A percentile compares a stretch with the other conserved stretches of the same genome.
phyloP scores from a whole-genome alignment of 75 land plant genomes.

The Selaginella moellendorffii region DNA sequence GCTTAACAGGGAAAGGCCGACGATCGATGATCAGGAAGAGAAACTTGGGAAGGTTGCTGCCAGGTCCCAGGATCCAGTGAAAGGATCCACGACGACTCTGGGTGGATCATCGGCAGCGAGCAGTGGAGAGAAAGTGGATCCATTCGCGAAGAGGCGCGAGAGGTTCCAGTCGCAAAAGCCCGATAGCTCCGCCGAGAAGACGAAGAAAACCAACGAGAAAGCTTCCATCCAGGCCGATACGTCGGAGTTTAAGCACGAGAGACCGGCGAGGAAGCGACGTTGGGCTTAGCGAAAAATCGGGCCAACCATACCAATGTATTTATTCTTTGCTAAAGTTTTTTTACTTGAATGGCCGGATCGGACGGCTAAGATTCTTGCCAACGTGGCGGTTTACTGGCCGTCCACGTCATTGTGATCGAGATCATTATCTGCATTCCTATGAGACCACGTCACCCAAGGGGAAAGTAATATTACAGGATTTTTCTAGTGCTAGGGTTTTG shows the following conservation, averaged over 20 bases:
- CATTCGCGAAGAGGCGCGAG: neutral
- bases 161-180: neutral
- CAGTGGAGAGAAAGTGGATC: neutral
- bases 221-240: neutral
- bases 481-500: no score
- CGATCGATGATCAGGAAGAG: neutral
- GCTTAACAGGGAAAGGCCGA: neutral
- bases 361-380: no score
- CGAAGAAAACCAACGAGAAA: neutral
- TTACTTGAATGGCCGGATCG: no score
- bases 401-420: no score
- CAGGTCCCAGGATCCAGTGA: neutral
- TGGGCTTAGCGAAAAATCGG: no score
- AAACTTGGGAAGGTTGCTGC: neutral
- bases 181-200: neutral
- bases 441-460: no score
- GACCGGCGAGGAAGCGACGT: conserved; percentile 82
- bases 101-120: neutral
- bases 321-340: no score
- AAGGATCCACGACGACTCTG: neutral
- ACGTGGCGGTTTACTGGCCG: no score
- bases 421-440: no score
- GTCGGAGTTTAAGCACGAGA: conserved; percentile 53
- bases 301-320: no score
- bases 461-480: no score